Percentiles rank a stretch among this genome's conserved stretches.
phyloP scores from a whole-genome alignment of 2,329 filamentous ascomycete genomes.

The Microdochium trichocladiopsis region DNA sequence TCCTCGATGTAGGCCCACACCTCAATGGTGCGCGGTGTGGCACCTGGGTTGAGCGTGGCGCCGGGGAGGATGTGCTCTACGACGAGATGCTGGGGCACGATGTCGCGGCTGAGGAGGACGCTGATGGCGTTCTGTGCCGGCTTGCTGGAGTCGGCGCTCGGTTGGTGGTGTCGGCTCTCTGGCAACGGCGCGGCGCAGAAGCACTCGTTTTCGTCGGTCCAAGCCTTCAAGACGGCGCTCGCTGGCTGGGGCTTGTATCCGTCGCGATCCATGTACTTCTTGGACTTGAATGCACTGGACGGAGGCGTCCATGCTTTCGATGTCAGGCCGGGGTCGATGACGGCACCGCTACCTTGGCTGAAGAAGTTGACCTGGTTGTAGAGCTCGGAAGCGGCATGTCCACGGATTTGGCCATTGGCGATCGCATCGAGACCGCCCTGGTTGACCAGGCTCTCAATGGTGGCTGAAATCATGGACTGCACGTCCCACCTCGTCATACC shows the following conservation, averaged over 20 bases:
- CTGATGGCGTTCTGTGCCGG: constrained; percentile 55
- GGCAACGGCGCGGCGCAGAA: constrained; percentile 63
- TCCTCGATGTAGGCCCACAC: constrained; percentile 57
- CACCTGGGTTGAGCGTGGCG: constrained; percentile 52
- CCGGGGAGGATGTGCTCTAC: constrained; percentile 63
- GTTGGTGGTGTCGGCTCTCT: background rate
- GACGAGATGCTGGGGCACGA: constrained; percentile 63
- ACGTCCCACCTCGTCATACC: constrained; percentile 34
- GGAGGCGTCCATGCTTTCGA: constrained; percentile 47
- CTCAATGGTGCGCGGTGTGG: constrained; percentile 63
- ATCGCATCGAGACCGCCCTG: constrained; percentile 39
- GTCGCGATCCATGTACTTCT: constrained; percentile 16
- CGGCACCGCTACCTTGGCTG: constrained; percentile 55
- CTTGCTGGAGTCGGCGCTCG: constrained; percentile 25
- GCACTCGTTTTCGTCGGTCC: constrained; percentile 78
- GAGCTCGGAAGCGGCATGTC: constrained; percentile 34
- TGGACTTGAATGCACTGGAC: constrained; percentile 13
- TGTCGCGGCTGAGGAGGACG: constrained; percentile 48
- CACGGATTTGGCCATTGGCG: constrained; percentile 37
- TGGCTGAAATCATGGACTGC: constrained; percentile 27
- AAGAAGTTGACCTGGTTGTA: constrained; percentile 68
- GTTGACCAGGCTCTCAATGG: constrained; percentile 34
- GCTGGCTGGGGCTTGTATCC: constrained; percentile 26
- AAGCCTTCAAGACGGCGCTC: constrained; percentile 54
- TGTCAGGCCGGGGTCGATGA: constrained; percentile 51